These are phyloP conservation scores for Thuja plicata DNA, from an alignment of 83 land plant species.

Conservation along the genomic window DNA sequence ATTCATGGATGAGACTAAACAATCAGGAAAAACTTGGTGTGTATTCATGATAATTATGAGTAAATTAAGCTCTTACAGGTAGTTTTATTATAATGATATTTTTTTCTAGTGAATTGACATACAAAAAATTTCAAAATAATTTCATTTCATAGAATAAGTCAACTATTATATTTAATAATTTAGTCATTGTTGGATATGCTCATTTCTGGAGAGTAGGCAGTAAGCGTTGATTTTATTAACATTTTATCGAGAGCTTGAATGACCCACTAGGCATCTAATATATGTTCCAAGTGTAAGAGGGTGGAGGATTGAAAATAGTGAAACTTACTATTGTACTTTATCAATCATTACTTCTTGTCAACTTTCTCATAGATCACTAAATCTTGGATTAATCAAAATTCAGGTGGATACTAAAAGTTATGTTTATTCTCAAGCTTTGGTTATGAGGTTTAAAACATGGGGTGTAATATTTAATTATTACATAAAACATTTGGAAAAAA, in stretches of 20 bases:
- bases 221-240: not conserved
- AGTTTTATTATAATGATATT: not conserved
- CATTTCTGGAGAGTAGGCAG: not conserved
- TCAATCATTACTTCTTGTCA: not conserved
- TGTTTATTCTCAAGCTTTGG: not conserved
- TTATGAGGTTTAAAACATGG: not conserved
- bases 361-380: not conserved
- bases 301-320: not conserved
- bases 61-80: slow-evolving; percentile 66
- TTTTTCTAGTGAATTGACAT: not conserved
- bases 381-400: not conserved
- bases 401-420: not conserved
- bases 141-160: not conserved
- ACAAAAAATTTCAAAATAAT: not conserved
- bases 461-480: not conserved
- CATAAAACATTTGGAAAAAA: not conserved
- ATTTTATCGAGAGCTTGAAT: not conserved
- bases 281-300: not conserved
- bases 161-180: not conserved
- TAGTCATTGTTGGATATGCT: not conserved
- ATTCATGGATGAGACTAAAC: slow-evolving; percentile 71
- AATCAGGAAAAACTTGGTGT: slow-evolving; percentile 59
- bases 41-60: slow-evolving; percentile 69
- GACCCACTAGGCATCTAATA: not conserved
- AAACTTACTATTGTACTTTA: not conserved